These are phyloP conservation scores for Mycena metata DNA, from an alignment of 768 basidiomycete species.

Conservation along the genomic window DNA sequence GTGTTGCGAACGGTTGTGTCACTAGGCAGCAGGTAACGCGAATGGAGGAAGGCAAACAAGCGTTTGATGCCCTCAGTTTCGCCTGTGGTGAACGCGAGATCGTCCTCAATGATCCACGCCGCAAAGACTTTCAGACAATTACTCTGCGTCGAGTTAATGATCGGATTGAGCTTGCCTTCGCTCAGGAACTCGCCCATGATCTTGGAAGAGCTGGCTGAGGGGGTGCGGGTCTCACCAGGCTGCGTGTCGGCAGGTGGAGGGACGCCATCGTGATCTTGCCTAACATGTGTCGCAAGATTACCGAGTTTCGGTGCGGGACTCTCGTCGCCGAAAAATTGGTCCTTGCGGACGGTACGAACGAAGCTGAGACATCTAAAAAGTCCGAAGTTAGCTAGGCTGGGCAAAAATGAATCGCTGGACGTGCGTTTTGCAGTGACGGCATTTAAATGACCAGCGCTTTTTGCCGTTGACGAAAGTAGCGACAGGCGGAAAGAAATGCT, in stretches of 20 bases:
- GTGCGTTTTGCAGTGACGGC: constrained; percentile 3
- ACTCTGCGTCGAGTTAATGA: constrained; percentile 31
- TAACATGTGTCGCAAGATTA: not conserved
- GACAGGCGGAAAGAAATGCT: not conserved
- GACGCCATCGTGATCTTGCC: not conserved
- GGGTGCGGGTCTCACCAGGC: too few species aligned
- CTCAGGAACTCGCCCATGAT: constrained; percentile 39
- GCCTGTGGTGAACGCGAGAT: constrained; percentile 44
- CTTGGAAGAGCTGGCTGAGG: too few species aligned
- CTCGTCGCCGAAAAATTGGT: not conserved
- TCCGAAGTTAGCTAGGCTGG: too few species aligned
- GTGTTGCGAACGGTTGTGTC: constrained; percentile 46
- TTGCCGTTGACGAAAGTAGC: not conserved
- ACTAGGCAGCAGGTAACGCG: constrained; percentile 33
- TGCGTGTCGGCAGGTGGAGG: not conserved
- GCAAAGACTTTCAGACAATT: constrained; percentile 37
- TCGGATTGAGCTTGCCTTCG: constrained; percentile 38
- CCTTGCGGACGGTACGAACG: not conserved
- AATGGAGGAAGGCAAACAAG: constrained; percentile 4
- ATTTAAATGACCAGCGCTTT: constrained; percentile 3
- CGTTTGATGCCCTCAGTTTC: constrained; percentile 28
- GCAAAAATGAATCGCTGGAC: too few species aligned
- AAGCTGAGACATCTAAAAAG: too few species aligned
- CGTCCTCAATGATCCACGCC: constrained; percentile 46
- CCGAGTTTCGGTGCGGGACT: not conserved